Evolutionary conservation across 257 asterid genomes (phyloP), one percentile per base, ranked within the genome.

Genomic region (Capsicum rhomboideum): DNA sequence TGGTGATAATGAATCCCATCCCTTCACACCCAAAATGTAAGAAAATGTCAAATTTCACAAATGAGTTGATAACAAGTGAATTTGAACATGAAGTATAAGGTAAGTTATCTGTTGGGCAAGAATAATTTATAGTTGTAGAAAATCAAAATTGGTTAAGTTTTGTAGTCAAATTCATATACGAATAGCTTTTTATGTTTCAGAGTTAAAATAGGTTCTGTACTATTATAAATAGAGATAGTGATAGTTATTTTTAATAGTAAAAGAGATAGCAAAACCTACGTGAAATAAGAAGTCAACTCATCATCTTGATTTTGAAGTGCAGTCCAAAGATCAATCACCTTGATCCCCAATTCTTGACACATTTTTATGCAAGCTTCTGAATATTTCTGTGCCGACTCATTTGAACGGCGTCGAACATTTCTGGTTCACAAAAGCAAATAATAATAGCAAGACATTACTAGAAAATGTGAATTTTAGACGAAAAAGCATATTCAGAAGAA

Each of bases 1-100:
- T 6, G 72, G 26, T 17, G 93, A 40, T 23, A 88, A 90, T 93
- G 97, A 80, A 93, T 88, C 10, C 97, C 97, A 42, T 92, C 96
- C 79, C 97, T 93, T 23, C 75, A 61, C 26, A 85, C 7, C 14
- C 50, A 67, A 67, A 67, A 2, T 31, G 8, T 31, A 31, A 31
- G 14, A 31, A 67, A 31, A 67, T 17, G n/a, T 67, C 75, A 63
- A 0, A 63, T 44, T 44, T 44, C 2, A 44, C 12, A 44, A 6
- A 40, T 5, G 44, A 40, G 44, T 34, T 34, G 4, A 34, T 34
- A 34, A 34, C 6, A 34, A 34, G 10, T 63, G n/a, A 26, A 63
- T 63, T 26, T 59, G 34, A 5, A 4, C 34, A 29, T 59, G 31
- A 59, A 59, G 17, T 59, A 21, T 59, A 59, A 1, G 40, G 40